A percentile compares a stretch with the other conserved stretches of the same genome.
These are phyloP conservation scores for Sisymbrium altissimum DNA, from an alignment of 345 rosid genomes.

Conservation along the genomic window DNA sequence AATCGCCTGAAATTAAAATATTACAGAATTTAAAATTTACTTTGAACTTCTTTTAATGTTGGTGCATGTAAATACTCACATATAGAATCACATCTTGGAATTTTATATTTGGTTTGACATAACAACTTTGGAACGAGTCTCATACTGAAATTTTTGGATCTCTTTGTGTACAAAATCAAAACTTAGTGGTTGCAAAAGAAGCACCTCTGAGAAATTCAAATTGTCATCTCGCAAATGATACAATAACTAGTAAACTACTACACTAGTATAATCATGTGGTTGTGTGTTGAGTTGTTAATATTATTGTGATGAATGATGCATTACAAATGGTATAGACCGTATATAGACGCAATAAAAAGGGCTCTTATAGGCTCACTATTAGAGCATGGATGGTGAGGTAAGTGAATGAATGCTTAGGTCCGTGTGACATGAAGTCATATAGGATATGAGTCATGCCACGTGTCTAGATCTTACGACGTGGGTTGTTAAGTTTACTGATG, in stretches of 20 bases:
- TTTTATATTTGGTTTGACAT: neutral
- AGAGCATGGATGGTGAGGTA: constrained; percentile 19
- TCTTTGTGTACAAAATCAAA: neutral
- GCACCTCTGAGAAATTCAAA: no score
- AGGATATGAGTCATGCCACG: constrained; percentile 6
- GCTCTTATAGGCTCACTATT: constrained; percentile 23
- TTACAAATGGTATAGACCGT: constrained; percentile 10
- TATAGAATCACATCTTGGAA: neutral
- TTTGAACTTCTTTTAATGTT: neutral
- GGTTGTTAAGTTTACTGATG: constrained; percentile 1
- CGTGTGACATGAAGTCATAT: constrained; percentile 28
- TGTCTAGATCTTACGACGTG: constrained; percentile 20
- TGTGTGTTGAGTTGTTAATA: neutral
- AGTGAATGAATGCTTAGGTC: constrained; percentile 23
- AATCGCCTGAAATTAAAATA: neutral
- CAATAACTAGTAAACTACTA: neutral
- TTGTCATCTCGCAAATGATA: no score
- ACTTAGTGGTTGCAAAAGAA: neutral
- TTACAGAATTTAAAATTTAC: neutral
- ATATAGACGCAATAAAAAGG: neutral
- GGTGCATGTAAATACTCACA: neutral
- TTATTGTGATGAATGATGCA: neutral
- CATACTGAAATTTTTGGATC: neutral
- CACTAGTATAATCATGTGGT: neutral
- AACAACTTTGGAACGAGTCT: neutral